Evolutionary conservation across 805 yeast species (phyloP).

Genomic region (Metschnikowia colocasiae): DNA sequence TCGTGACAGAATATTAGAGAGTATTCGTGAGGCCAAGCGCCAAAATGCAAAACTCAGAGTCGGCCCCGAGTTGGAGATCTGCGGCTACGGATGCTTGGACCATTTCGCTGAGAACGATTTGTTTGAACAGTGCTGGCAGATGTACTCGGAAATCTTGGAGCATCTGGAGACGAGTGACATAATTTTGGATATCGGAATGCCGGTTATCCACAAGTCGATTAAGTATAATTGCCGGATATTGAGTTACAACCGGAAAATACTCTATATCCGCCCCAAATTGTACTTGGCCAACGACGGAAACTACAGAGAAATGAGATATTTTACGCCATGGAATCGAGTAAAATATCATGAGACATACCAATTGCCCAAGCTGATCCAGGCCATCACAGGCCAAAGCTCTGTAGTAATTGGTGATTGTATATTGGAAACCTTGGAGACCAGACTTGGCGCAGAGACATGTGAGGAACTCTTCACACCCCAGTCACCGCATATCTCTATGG

Average conservation of each 20-base stretch:
- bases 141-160: conserved; percentile 71
- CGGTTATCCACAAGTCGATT: conserved; percentile 80
- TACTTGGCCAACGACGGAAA: conserved; percentile 97
- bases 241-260: conserved; percentile 71
- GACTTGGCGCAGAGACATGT: conserved; percentile 96
- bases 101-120: conserved; percentile 90
- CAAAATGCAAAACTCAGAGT: conserved; percentile 80
- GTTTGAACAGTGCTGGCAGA: conserved; percentile 91
- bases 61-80: conserved; percentile 93
- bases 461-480: conserved; percentile 97
- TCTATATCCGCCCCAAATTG: conserved; percentile 87
- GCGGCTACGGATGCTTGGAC: conserved; percentile 94
- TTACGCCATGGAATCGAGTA: conserved; percentile 89
- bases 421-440: conserved; percentile 77
- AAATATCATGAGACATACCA: conserved; percentile 67
- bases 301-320: conserved; percentile 95
- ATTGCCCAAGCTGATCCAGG: conserved; percentile 68
- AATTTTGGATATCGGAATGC: conserved; percentile 90
- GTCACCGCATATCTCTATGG: conserved; percentile 88
- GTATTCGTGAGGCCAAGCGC: conserved; percentile 72
- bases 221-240: conserved; percentile 89
- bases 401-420: conserved; percentile 92
- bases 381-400: conserved; percentile 57
- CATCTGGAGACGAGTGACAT: conserved; percentile 71
- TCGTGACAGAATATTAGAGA: conserved; percentile 81